These are phyloP conservation scores for Petunia axillaris DNA, from an alignment of 257 asterid species.

Conservation along the genomic window DNA sequence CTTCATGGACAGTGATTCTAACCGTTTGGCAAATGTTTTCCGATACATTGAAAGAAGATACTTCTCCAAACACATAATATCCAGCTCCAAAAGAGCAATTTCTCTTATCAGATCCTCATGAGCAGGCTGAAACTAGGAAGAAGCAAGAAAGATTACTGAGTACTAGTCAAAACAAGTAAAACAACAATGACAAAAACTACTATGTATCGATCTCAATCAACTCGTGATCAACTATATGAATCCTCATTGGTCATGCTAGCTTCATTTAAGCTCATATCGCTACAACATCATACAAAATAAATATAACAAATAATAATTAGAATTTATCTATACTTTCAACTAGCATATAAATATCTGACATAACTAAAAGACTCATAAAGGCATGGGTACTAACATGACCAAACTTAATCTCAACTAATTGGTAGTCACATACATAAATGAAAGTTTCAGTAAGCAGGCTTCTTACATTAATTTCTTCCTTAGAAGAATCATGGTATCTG, in stretches of 20 bases:
- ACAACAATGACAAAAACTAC: too few species aligned
- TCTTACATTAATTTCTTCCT: conserved; percentile 46
- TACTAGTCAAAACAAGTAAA: background rate
- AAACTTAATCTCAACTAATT: background rate
- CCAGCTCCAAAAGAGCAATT: conserved; percentile 68
- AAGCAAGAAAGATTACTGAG: background rate
- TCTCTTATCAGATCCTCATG: conserved; percentile 72
- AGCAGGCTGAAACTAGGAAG: conserved; percentile 53
- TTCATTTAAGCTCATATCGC: too few species aligned
- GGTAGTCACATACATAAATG: too few species aligned
- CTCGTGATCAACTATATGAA: too few species aligned
- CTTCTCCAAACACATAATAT: conserved; percentile 69
- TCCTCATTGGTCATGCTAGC: too few species aligned
- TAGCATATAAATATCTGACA: too few species aligned
- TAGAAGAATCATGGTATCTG: conserved; percentile 47
- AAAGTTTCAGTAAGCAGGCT: background rate
- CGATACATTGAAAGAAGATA: conserved; percentile 78
- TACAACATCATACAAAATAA: too few species aligned
- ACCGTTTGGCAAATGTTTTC: conserved; percentile 47
- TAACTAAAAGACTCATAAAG: too few species aligned
- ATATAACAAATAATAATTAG: too few species aligned
- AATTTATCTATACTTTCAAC: too few species aligned
- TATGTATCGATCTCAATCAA: too few species aligned
- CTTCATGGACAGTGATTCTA: conserved; percentile 36
- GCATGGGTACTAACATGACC: background rate